phyloP scores from a whole-genome alignment of 768 basidiomycete genomes.

The Boletus reticulatus region DNA sequence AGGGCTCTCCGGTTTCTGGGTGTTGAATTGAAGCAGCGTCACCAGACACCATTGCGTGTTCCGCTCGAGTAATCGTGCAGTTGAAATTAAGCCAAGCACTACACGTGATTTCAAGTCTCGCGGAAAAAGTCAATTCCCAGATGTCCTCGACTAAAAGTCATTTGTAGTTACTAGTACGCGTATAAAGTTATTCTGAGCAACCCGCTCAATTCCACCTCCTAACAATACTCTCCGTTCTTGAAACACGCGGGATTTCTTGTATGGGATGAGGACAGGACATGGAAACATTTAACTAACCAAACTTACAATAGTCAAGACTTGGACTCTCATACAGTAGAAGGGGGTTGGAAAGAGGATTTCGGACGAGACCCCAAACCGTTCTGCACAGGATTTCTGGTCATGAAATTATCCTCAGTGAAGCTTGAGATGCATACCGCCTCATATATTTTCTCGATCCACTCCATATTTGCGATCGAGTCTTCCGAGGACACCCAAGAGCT shows the following conservation, averaged over 20 bases:
- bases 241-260: background rate
- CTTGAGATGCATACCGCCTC: conserved; percentile 36
- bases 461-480: conserved; percentile 55
- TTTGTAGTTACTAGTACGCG: no score
- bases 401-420: background rate
- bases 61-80: background rate
- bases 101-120: conserved; percentile 1
- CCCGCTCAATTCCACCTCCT: background rate
- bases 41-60: conserved; percentile 8
- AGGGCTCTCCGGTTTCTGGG: conserved; percentile 1
- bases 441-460: conserved; percentile 58
- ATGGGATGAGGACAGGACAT: background rate
- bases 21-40: conserved; percentile 1
- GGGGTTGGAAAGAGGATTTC: conserved; percentile 28
- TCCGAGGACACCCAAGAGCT: conserved; percentile 54
- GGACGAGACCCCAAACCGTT: conserved; percentile 35
- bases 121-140: no score
- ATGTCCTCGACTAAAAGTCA: no score
- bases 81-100: background rate
- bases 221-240: background rate
- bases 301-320: background rate
- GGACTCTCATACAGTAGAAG: conserved; percentile 1
- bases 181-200: no score
- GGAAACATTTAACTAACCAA: background rate
- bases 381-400: conserved; percentile 15